phyloP scores from a whole-genome alignment of 306 rosid genomes.

The Trifolium pratense region DNA sequence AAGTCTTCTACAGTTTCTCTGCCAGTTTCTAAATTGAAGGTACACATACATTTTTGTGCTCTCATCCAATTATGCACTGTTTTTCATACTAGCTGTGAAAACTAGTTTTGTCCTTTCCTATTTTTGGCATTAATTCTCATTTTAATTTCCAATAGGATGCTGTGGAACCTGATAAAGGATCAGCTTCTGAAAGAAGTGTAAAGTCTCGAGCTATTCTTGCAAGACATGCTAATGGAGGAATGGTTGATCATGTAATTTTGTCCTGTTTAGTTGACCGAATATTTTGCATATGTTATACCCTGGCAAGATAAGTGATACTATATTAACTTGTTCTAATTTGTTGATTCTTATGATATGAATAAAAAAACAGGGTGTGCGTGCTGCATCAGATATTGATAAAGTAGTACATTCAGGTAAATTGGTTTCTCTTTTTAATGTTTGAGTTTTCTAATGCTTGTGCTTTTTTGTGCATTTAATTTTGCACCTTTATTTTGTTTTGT shows the following conservation, averaged over 20 bases:
- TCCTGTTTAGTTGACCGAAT: conserved; percentile 17
- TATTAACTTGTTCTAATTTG: conserved; percentile 20
- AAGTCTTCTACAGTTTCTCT: conserved; percentile 63
- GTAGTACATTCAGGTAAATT: conserved; percentile 65
- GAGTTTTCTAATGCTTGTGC: neutral
- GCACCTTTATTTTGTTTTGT: neutral
- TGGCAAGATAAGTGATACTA: conserved; percentile 11
- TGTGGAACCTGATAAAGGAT: conserved; percentile 70
- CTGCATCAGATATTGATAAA: conserved; percentile 65
- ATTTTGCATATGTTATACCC: conserved; percentile 7
- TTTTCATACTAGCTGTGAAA: conserved; percentile 21
- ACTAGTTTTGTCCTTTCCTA: neutral
- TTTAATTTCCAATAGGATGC: conserved; percentile 63
- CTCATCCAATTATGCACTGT: conserved; percentile 26
- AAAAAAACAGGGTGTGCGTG: conserved; percentile 63
- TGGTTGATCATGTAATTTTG: conserved; percentile 60
- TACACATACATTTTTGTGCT: conserved; percentile 36
- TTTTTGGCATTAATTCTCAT: conserved; percentile 7
- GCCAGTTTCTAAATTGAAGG: conserved; percentile 70
- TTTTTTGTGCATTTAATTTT: conserved; percentile 10
- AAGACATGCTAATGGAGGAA: conserved; percentile 77
- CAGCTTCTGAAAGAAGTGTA: conserved; percentile 70
- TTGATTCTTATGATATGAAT: conserved; percentile 30
- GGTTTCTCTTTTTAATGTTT: conserved; percentile 12
- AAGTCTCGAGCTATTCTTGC: conserved; percentile 67